Conservation (phyloP, 306 rosid genomes). For the Prunus dulcis region DNA sequence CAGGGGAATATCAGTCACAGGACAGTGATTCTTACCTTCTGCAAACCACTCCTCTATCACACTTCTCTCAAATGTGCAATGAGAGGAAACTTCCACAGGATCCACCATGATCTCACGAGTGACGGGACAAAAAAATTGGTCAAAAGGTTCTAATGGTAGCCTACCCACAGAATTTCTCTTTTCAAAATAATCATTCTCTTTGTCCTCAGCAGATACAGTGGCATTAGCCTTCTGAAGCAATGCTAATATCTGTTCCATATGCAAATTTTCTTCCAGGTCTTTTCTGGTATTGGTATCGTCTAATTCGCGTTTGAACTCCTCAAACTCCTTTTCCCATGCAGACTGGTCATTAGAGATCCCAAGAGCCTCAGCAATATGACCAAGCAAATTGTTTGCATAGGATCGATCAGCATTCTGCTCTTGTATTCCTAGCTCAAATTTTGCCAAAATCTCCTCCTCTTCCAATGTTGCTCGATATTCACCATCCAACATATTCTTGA, state of each 20-base stretch:
- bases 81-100: slow-evolving; percentile 70
- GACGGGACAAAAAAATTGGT: slow-evolving; percentile 51
- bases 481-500: slow-evolving; percentile 41
- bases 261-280: slow-evolving; percentile 38
- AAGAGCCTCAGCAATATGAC: slow-evolving; percentile 37
- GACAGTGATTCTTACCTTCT: slow-evolving; percentile 56
- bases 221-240: slow-evolving; percentile 47
- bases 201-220: slow-evolving; percentile 36
- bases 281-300: slow-evolving; percentile 35
- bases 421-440: slow-evolving; percentile 43
- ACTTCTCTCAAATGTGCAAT: slow-evolving; percentile 63
- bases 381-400: slow-evolving; percentile 31
- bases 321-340: slow-evolving; percentile 39
- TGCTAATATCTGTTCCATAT: slow-evolving; percentile 43
- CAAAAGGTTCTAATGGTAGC: slow-evolving; percentile 39
- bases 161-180: slow-evolving; percentile 48
- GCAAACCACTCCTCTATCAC: slow-evolving; percentile 61
- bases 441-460: slow-evolving; percentile 40
- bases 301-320: slow-evolving; percentile 44
- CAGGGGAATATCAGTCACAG: slow-evolving; percentile 48
- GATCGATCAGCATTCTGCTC: slow-evolving; percentile 30
- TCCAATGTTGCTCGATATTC: slow-evolving; percentile 30
- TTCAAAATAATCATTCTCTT: slow-evolving; percentile 38
- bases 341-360: slow-evolving; percentile 42
- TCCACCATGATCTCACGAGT: slow-evolving; percentile 59